phyloP scores from a whole-genome alignment of 2,329 filamentous ascomycete genomes.

The Aspergillus neoniger region DNA sequence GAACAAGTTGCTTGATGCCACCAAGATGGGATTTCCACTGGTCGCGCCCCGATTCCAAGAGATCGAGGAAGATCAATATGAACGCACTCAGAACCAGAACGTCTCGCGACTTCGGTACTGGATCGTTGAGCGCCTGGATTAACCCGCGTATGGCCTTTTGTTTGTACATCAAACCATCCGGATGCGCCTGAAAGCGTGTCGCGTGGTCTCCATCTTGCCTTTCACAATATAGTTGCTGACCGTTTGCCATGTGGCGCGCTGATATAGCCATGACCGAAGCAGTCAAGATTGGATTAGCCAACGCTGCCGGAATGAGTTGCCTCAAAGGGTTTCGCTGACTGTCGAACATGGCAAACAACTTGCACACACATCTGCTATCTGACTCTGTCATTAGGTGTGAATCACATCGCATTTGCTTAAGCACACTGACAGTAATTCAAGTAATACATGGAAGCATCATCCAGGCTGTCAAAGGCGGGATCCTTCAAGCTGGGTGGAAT shows the following conservation, averaged over 20 bases:
- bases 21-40: slow-evolving; percentile 22
- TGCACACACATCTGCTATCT: slow-evolving; percentile 36
- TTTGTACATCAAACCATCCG: slow-evolving; percentile 28
- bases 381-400: not conserved
- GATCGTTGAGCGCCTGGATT: slow-evolving; percentile 7
- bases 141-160: slow-evolving; percentile 21
- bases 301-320: slow-evolving; percentile 31
- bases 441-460: slow-evolving; percentile 30
- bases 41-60: slow-evolving; percentile 22
- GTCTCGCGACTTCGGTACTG: slow-evolving; percentile 9
- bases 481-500: slow-evolving; percentile 20
- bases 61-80: slow-evolving; percentile 23
- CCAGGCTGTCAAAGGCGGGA: slow-evolving; percentile 15
- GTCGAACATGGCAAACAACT: slow-evolving; percentile 35
- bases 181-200: slow-evolving; percentile 22
- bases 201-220: not conserved
- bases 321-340: slow-evolving; percentile 37
- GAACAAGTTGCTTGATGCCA: slow-evolving; percentile 7
- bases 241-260: slow-evolving; percentile 35
- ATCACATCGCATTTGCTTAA: not conserved
- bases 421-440: slow-evolving; percentile 34
- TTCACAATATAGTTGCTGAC: not conserved
- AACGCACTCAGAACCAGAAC: slow-evolving; percentile 18
- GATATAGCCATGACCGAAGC: slow-evolving; percentile 34
- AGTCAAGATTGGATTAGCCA: slow-evolving; percentile 28